Evolutionary conservation across 345 rosid genomes (phyloP).

Genomic region (Triadica sebifera): DNA sequence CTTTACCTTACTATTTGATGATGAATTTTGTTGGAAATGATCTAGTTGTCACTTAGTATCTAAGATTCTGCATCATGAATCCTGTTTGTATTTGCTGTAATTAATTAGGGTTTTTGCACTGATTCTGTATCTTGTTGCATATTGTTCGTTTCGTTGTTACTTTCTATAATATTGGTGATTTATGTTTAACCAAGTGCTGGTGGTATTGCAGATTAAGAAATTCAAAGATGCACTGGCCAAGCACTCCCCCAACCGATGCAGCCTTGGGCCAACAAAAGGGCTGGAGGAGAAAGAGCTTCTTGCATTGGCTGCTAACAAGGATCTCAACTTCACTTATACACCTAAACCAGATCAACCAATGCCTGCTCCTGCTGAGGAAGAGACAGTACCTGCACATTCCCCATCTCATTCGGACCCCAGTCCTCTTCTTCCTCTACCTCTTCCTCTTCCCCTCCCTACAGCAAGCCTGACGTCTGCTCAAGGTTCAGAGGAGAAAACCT

Average conservation of each 20-base stretch:
- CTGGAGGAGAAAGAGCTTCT: slow-evolving; percentile 87
- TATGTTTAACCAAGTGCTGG: too few relatives aligned
- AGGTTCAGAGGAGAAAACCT: slow-evolving; percentile 35
- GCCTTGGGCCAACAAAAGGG: slow-evolving; percentile 77
- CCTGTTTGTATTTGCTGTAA: not conserved
- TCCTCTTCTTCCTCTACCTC: slow-evolving; percentile 26
- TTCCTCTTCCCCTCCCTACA: slow-evolving; percentile 22
- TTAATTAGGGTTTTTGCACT: too few relatives aligned
- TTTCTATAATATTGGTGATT: too few relatives aligned
- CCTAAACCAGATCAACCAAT: slow-evolving; percentile 41
- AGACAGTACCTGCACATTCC: slow-evolving; percentile 15
- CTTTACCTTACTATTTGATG: not conserved
- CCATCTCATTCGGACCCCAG: slow-evolving; percentile 20
- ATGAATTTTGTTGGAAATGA: not conserved
- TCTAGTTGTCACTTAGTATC: not conserved
- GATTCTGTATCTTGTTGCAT: too few relatives aligned
- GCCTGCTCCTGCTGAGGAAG: slow-evolving; percentile 30
- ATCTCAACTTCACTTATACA: slow-evolving; percentile 65
- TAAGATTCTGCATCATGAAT: not conserved
- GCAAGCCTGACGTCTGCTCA: slow-evolving; percentile 18
- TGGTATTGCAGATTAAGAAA: slow-evolving; percentile 67
- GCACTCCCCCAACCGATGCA: slow-evolving; percentile 73
- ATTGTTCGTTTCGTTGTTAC: too few relatives aligned
- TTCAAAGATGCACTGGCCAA: slow-evolving; percentile 87
- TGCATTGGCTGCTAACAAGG: slow-evolving; percentile 83